Base-by-base conservation (phyloP, 148 eudicot species). In the Heliamphora exappendiculata region DNA sequence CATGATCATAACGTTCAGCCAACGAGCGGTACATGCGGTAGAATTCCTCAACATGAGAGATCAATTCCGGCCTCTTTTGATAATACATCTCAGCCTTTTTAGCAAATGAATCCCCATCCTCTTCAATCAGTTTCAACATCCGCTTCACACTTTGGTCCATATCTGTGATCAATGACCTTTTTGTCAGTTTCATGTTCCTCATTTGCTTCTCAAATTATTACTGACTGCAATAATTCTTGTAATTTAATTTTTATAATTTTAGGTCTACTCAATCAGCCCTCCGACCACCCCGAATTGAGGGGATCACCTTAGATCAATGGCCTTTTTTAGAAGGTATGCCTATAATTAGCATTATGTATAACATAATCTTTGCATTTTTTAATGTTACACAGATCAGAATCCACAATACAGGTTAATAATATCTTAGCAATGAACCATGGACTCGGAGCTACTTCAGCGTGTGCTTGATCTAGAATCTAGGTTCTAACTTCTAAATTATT, bases 21-120 rank as follows among this genome's bases (percentile, higher is more conserved):
- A 94, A 68, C 4, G 91, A 78, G 24, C 91, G 87, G 65, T 94
- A 94, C 82, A 85, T 88, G 64, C 93, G 89, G 74, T 90, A 92
- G 76, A 88, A 90, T 50, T 94, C 96, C 79, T 94, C 97, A 20
- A 92, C 98, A 74, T 86, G 90, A 60, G 87, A 69, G 7, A 90
- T 29, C 74, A 94, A 75, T 64, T 89, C 92, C 36, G 97, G 98
- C 75, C 98, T 84, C 79, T 86, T 90, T 80, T 90, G 85, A 58
- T 88, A 92, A 75, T 94, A 94, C 90, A 94, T 85, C 72, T 94
- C 98, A 17, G 91, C 97, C 75, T 88, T 90, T 80, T 88, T 91
- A 10, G 98, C 89, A 69, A 92, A 88, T 24, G 98, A 88, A 76
- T 94, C 98, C 51, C 89, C 98, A 47, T 94, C 97, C 37, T 91